A percentile compares a stretch with the other conserved stretches of the same genome.
These are phyloP conservation scores for Epichloe scottii DNA, from an alignment of 2,329 filamentous ascomycete species.

Conservation along the genomic window DNA sequence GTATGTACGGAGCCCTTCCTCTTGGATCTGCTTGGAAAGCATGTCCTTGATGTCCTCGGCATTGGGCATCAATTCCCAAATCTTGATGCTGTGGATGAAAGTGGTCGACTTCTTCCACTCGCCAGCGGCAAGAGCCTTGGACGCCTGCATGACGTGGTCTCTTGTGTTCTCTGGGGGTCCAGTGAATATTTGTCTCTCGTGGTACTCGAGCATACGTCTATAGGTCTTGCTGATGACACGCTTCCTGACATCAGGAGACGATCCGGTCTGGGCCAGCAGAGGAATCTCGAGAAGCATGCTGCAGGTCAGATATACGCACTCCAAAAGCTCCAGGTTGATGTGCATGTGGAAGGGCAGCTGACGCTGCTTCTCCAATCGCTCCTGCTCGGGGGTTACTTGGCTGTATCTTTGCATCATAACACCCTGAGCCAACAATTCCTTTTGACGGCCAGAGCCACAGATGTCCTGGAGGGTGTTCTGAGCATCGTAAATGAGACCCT, in stretches of 20 bases:
- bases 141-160: slow-evolving; percentile 98
- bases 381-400: slow-evolving; percentile 93
- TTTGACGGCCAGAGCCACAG: slow-evolving; percentile 92
- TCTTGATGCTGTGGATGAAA: slow-evolving; percentile 97
- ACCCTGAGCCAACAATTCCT: slow-evolving; percentile 94
- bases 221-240: slow-evolving; percentile 98
- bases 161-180: slow-evolving; percentile 97
- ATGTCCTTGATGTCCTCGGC: slow-evolving; percentile 89
- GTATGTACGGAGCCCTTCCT: slow-evolving; percentile 94
- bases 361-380: slow-evolving; percentile 90
- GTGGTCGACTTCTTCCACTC: slow-evolving; percentile 96
- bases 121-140: slow-evolving; percentile 88
- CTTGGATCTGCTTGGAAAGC: slow-evolving; percentile 96
- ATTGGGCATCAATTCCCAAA: slow-evolving; percentile 96
- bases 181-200: slow-evolving; percentile 98
- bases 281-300: slow-evolving; percentile 99
- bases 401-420: slow-evolving; percentile 97
- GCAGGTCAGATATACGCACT: slow-evolving; percentile 97
- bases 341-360: slow-evolving; percentile 99
- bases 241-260: slow-evolving; percentile 93
- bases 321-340: slow-evolving; percentile 96
- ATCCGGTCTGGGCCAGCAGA: slow-evolving; percentile 89
- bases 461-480: slow-evolving; percentile 98
- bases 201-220: slow-evolving; percentile 97
- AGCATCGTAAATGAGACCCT: slow-evolving; percentile 90